Evolutionary conservation across 2,329 filamentous ascomycete species (phyloP), one percentile per base, ranked within the genome.

Genomic region (Fusarium tjaetaba): DNA sequence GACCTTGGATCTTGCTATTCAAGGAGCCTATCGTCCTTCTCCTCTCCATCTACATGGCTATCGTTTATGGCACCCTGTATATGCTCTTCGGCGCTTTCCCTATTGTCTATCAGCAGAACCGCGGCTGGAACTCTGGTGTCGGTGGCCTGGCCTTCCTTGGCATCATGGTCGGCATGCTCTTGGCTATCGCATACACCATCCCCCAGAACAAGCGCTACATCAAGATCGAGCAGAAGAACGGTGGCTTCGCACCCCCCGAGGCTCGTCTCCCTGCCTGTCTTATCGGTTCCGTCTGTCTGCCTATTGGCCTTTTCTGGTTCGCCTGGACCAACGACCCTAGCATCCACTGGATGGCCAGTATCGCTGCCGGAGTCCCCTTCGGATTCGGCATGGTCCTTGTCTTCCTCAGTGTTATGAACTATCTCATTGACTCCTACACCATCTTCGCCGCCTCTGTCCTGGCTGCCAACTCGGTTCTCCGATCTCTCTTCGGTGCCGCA

Each of bases 21-120:
- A 83, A 88, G 67, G 94, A 96, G 81, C 89, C 92, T 20, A 96
- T 97, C 74, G 93, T 96, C 36, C 88, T 96, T 71, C 88, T 95
- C 76, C 91, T 96, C 70, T 89, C 91, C 3, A 77, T 96, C 5
- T 96, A 96, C 85, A 96, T 95, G 93, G 91, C 89, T 1, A 92
- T 95, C 5, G 85, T 95, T 20, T 93, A 93, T 79, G 91, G 90
- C 15, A 82, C 92, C 14, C 84, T 92, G 4, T 92, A 92, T 85
- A 92, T 93, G 90, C 92, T 92, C 84, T 92, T 92, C 83, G 86
- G 91, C 51, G 90, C 90, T 68, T 92, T 84, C 78, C 87, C 88
- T n/a, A 87, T 90, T 68, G 86, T 97, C 59, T 97, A 92, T 82
- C 71, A 73, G 55, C 45, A 87, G 92, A 75, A 85, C 34, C 67